Percentiles rank a stretch among this genome's conserved stretches.
Evolutionary conservation across 768 basidiomycete genomes (phyloP).

Genomic region (Favolaschia claudopus): DNA sequence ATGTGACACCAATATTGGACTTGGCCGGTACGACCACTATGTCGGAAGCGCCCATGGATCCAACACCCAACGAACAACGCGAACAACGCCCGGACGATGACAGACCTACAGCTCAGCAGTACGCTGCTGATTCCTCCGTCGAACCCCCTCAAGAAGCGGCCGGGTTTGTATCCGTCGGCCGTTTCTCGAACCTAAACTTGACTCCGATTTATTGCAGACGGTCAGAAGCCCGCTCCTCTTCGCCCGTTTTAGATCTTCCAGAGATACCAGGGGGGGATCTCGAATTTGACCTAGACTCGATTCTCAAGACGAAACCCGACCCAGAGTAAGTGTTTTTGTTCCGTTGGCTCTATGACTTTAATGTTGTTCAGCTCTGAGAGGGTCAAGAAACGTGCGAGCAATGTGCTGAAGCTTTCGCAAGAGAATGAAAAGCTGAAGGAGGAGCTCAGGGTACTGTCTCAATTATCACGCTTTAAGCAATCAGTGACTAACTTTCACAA

Average conservation of each 20-base stretch:
- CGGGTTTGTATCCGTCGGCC: slow-evolving; percentile 40
- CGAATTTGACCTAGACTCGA: slow-evolving; percentile 51
- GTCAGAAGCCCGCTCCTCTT: slow-evolving; percentile 26
- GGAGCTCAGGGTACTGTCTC: slow-evolving; percentile 54
- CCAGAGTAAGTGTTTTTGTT: slow-evolving; percentile 56
- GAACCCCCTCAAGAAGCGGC: slow-evolving; percentile 32
- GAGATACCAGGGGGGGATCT: slow-evolving; percentile 62
- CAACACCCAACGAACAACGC: background rate
- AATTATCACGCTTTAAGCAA: background rate
- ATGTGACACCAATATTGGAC: background rate
- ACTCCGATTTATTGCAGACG: slow-evolving; percentile 28
- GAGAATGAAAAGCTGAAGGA: slow-evolving; percentile 84
- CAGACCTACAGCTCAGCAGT: background rate
- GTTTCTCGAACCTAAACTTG: slow-evolving; percentile 2
- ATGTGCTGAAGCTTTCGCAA: slow-evolving; percentile 76
- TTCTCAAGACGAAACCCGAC: slow-evolving; percentile 44
- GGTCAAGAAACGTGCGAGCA: slow-evolving; percentile 77
- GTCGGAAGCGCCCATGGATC: slow-evolving; percentile 12
- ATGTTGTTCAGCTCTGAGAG: slow-evolving; percentile 49
- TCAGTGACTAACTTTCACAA: slow-evolving; percentile 23
- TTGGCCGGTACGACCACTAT: too few relatives aligned
- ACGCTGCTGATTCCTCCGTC: slow-evolving; percentile 22
- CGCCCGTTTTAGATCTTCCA: slow-evolving; percentile 49
- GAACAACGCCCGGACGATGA: slow-evolving; percentile 10
- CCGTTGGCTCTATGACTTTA: slow-evolving; percentile 30